Evolutionary conservation across 768 basidiomycete species (phyloP).

Genomic region (Leucocoprinus leucothites): DNA sequence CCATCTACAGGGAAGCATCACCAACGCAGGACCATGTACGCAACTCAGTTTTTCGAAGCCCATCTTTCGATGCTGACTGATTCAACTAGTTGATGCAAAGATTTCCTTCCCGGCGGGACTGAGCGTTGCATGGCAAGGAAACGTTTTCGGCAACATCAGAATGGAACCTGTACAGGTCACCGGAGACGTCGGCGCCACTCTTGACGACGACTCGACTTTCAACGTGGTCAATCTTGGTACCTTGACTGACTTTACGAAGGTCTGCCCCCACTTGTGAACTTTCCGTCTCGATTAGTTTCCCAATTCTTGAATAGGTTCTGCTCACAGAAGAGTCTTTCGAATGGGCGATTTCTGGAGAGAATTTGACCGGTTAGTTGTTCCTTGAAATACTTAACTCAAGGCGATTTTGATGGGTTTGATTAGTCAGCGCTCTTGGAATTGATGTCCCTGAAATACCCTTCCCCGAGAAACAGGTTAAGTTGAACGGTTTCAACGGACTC

Average conservation of each 20-base stretch:
- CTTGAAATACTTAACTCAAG: neutral
- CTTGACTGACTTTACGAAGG: constrained; percentile 65
- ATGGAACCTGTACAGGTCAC: constrained; percentile 57
- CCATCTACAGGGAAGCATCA: constrained; percentile 57
- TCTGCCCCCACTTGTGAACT: constrained; percentile 14
- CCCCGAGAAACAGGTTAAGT: constrained; percentile 51
- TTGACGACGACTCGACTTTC: constrained; percentile 54
- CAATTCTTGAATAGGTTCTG: constrained; percentile 33
- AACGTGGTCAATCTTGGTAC: constrained; percentile 53
- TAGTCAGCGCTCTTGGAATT: constrained; percentile 61
- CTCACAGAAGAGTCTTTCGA: constrained; percentile 64
- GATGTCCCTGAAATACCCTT: constrained; percentile 53
- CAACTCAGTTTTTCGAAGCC: neutral
- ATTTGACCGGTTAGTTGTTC: constrained; percentile 48
- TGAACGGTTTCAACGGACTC: constrained; percentile 71
- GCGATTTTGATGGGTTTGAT: neutral
- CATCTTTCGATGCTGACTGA: neutral
- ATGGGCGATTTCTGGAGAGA: constrained; percentile 66
- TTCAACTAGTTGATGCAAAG: constrained; percentile 53
- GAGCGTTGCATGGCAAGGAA: constrained; percentile 56
- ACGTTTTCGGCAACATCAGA: constrained; percentile 53
- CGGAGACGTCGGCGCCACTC: constrained; percentile 61
- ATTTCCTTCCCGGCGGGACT: constrained; percentile 66
- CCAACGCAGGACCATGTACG: constrained; percentile 72
- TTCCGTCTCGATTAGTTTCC: neutral